Evolutionary conservation across 2,329 filamentous ascomycete species (phyloP).

Genomic region (Aureobasidium melanogenum): DNA sequence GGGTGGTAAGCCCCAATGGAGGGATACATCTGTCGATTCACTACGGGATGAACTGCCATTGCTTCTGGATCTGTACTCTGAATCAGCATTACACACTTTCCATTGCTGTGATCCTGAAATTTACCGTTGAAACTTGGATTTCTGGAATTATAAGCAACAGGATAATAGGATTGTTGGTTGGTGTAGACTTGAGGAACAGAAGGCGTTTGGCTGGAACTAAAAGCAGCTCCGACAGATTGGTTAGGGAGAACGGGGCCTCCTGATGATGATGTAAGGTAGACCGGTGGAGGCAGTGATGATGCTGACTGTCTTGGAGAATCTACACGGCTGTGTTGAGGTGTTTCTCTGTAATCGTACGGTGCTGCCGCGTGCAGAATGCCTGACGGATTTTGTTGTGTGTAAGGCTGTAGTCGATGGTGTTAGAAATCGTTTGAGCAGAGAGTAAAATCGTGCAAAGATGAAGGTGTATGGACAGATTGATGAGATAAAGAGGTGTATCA

Average conservation of each 20-base stretch:
- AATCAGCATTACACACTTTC: conserved; percentile 18
- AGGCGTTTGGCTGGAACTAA: neutral
- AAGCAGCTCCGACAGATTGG: neutral
- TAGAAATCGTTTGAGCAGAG: neutral
- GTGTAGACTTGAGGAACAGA: conserved; percentile 51
- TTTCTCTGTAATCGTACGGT: neutral
- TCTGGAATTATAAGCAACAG: conserved; percentile 63
- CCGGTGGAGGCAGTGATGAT: neutral
- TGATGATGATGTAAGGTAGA: neutral
- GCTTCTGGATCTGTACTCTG: conserved; percentile 59
- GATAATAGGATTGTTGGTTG: conserved; percentile 73
- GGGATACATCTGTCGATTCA: conserved; percentile 63
- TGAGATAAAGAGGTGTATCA: neutral
- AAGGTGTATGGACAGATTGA: neutral
- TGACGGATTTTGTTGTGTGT: neutral
- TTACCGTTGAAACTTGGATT: conserved; percentile 82
- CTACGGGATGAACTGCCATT: conserved; percentile 56
- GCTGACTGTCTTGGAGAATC: conserved; percentile 3
- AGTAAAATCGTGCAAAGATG: neutral
- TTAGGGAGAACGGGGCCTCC: neutral
- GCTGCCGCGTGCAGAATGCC: conserved; percentile 2
- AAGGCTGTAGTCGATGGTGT: neutral
- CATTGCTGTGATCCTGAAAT: conserved; percentile 26
- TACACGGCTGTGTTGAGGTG: neutral
- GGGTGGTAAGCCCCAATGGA: conserved; percentile 76